phyloP scores from a whole-genome alignment of 2,329 filamentous ascomycete species.

The Apiospora koreana region DNA sequence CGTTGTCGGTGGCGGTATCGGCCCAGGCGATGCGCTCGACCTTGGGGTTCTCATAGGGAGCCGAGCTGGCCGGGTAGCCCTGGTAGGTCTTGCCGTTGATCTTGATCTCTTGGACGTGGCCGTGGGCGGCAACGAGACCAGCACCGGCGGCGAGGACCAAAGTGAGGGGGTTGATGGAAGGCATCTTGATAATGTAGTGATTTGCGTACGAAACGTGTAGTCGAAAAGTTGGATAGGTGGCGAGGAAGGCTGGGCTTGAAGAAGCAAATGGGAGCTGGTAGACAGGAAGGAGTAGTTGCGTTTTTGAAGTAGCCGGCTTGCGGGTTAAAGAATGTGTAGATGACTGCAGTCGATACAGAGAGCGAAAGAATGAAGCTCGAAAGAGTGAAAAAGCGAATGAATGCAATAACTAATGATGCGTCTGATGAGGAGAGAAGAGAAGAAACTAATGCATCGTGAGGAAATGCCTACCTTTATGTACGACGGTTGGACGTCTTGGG shows the following conservation, averaged over 20 bases:
- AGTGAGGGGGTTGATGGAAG: conserved; percentile 13
- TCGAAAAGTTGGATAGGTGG: conserved; percentile 12
- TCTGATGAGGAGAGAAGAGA: conserved; percentile 6
- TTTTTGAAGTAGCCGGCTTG: conserved; percentile 14
- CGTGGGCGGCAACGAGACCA: conserved; percentile 31
- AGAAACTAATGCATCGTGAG: background rate
- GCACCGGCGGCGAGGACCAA: conserved; percentile 22
- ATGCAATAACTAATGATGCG: conserved; percentile 13
- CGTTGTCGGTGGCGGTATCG: conserved; percentile 35
- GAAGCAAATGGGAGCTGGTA: background rate
- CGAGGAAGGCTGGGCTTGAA: background rate
- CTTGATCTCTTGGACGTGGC: conserved; percentile 29
- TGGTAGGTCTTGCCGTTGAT: conserved; percentile 22
- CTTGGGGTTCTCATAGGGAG: conserved; percentile 21
- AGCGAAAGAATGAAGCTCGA: conserved; percentile 19
- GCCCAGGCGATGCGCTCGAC: conserved; percentile 33
- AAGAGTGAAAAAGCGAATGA: conserved; percentile 18
- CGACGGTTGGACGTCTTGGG: background rate
- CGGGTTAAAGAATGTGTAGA: conserved; percentile 16
- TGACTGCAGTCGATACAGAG: conserved; percentile 19
- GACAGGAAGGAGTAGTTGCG: background rate
- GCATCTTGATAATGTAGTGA: conserved; percentile 10
- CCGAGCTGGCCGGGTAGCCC: conserved; percentile 21
- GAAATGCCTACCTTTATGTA: background rate
- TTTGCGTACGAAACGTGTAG: background rate